Evolutionary conservation across 768 basidiomycete species (phyloP).

Genomic region (Mycena rosella): DNA sequence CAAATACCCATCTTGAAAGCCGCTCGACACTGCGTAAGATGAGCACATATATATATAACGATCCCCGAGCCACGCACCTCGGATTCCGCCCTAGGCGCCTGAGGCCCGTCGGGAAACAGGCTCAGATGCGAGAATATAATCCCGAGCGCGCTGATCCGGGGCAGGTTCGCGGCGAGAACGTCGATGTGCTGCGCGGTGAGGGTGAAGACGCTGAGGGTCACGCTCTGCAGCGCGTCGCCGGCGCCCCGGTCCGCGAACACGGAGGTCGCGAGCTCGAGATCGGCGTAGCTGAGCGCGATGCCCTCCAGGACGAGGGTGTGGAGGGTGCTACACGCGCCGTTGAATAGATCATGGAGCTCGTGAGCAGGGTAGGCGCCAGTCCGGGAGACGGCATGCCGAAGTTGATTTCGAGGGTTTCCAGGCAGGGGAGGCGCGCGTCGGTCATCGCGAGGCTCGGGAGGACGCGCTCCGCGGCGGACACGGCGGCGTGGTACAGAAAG

Average conservation of each 20-base stretch:
- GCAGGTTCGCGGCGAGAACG: slow-evolving; percentile 19
- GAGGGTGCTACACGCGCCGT: slow-evolving; percentile 20
- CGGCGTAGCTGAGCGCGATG: slow-evolving; percentile 19
- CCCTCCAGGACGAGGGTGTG: slow-evolving; percentile 21
- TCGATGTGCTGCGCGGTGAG: slow-evolving; percentile 21
- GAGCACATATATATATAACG: neutral
- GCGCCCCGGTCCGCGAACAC: slow-evolving; percentile 3
- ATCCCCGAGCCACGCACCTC: neutral
- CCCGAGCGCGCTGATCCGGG: slow-evolving; percentile 14
- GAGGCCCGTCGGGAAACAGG: slow-evolving; percentile 19
- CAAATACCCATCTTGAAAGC: slow-evolving; percentile 1
- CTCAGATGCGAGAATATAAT: slow-evolving; percentile 21
- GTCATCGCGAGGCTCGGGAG: slow-evolving; percentile 13
- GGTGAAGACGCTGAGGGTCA: slow-evolving; percentile 23
- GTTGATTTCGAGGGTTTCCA: slow-evolving; percentile 22
- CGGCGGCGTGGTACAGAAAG: slow-evolving; percentile 10
- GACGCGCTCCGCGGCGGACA: slow-evolving; percentile 13
- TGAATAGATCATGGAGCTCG: slow-evolving; percentile 24
- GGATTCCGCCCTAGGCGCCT: neutral
- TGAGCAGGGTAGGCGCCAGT: neutral
- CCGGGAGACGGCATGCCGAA: slow-evolving; percentile 24
- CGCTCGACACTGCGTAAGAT: slow-evolving; percentile 3
- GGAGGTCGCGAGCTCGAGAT: slow-evolving; percentile 14
- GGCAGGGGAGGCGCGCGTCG: slow-evolving; percentile 11
- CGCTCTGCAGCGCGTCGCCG: slow-evolving; percentile 15